Evolutionary conservation across 495 filamentous ascomycete species (phyloP), one percentile per base, ranked within the genome.

Genomic region (Stereocaulon alpinum): DNA sequence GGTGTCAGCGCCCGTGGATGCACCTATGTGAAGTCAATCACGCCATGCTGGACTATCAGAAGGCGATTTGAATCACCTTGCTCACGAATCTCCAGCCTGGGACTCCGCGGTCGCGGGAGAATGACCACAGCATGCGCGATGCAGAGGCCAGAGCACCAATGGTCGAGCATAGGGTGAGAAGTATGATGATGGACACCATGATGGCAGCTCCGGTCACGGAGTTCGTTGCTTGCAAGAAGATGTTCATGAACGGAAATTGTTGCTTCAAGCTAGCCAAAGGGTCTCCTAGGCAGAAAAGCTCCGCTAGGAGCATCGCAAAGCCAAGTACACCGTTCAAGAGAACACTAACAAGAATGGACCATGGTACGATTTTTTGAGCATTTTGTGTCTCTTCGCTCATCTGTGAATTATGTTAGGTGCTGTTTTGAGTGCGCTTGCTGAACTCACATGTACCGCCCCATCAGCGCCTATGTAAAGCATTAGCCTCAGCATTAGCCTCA

Each of bases 51-150:
- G n/a, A n/a, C n/a, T n/a, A n/a, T n/a, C n/a, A n/a, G n/a, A n/a
- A n/a, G n/a, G 50, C 32, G 12, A n/a, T 18, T 52, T 10, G 12
- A 40, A 53, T 55, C 20, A 55, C 68, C 60, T 63, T 53, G 45
- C 72, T 17, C 70, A 81, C 76, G 63, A 70, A 68, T 37, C 67
- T 70, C 62, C 70, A 74, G 32, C 76, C 74, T 1, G 79, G 79
- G 15, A 81, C 60, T 3, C 75, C 79, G 11, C 71, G 70, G 59
- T 83, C 80, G 6, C 80, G 70, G 5, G 77, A 71, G 59, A 83
- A 82, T 0, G 79, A 74, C 75, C 78, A 83, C 41, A 76, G 69
- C 65, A 79, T 76, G 4, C 80, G 74, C n/a, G 80, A 80, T 6
- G 76, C 66, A 4, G 79, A 72, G 22, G 80, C 78, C 17, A 77